Evolutionary conservation across 2,329 filamentous ascomycete species (phyloP), one percentile per base, ranked within the genome.

Genomic region (Tolypocladium pustulatum): DNA sequence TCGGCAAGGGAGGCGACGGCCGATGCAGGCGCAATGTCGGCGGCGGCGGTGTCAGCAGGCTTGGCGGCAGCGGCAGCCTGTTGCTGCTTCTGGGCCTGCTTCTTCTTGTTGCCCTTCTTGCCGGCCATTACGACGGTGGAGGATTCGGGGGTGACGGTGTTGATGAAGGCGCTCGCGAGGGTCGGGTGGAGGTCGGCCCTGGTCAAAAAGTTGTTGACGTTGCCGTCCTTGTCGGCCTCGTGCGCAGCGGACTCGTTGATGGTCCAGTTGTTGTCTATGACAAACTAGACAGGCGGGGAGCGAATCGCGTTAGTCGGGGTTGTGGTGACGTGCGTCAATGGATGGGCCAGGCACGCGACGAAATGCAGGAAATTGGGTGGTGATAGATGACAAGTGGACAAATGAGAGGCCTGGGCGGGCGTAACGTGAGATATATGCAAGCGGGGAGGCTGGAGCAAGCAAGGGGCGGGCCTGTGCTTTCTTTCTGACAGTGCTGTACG

Each of bases 191-290:
- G 88, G 69, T 90, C 82, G 62, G 91, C 83, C 59, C 88, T 85
- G 46, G 83, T 82, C 59, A 99, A 82, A 63, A 97, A 85, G 84
- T 97, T 97, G 82, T 97, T 97, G 67, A 91, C 80, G 81, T 93
- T 96, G 68, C 89, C 88, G 68, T 86, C 80, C 64, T 83, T 81
- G 79, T 97, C 93, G 69, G 85, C 84, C 76, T 97, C 92, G 75
- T 88, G 87, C 60, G 89, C 89, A 49, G 87, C 88, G 60, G 85
- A 85, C 67, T 87, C 84, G 75, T 97, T 92, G 72, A 86, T 89
- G 56, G 85, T 86, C 94, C 94, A 99, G 66, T 83, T 84, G 65
- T 89, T 90, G 81, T 99, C 91, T 65, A 97, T 93, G 67, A 99
- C 89, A 73, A 96, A 99, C 93, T 97, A 72, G 58, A 67, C 62